Conservation (phyloP, 2,329 filamentous ascomycete genomes). For the Coniochaeta hoffmannii region DNA sequence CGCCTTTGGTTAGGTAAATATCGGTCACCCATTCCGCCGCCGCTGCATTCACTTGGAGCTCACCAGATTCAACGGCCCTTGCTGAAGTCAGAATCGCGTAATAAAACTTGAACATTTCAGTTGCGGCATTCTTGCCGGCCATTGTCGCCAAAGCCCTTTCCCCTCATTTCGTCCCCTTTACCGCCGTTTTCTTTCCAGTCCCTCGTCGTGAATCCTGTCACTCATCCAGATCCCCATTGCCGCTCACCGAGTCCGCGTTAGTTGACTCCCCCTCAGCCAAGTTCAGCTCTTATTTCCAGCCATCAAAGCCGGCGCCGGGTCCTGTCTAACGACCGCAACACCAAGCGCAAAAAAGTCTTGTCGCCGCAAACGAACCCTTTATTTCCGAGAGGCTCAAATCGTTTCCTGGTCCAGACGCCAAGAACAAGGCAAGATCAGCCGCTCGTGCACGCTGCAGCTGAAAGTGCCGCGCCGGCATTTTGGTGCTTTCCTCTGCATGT, state of each 20-base stretch:
- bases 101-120: not conserved
- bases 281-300: constrained; percentile 4
- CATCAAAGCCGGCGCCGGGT: not conserved
- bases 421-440: not conserved
- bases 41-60: not conserved
- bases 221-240: not conserved
- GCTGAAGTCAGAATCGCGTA: not conserved
- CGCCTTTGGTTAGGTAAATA: too few relatives aligned
- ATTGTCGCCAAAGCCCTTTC: not conserved
- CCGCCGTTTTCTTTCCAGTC: not conserved
- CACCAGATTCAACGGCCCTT: not conserved
- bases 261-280: too few relatives aligned
- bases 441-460: not conserved
- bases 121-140: not conserved
- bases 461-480: not conserved
- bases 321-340: not conserved
- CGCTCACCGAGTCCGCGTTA: too few relatives aligned
- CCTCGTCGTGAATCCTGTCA: not conserved
- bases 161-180: not conserved
- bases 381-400: not conserved
- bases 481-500: not conserved
- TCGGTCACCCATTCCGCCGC: not conserved
- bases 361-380: not conserved
- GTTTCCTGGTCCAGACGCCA: not conserved
- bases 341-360: not conserved